Evolutionary conservation across 2,329 filamentous ascomycete genomes (phyloP), one percentile per base, ranked within the genome.

Genomic region (Cordyceps fumosorosea): DNA sequence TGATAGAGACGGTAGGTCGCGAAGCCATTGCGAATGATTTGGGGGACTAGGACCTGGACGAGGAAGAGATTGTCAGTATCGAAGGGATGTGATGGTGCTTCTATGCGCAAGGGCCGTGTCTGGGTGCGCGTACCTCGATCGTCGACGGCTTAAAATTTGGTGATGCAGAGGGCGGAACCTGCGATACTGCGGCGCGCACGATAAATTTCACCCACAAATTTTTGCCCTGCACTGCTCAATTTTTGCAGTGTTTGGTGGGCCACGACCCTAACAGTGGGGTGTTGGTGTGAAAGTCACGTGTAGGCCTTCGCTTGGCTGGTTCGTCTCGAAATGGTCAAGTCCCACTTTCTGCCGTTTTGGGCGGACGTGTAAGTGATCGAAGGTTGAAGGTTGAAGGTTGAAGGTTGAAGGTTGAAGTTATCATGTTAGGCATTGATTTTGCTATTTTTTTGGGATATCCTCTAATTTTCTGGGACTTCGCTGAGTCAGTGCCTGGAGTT

Each of bases 1-100:
- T 88, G 84, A 99, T 93, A 79, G 92, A 91, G 80, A 99, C 95
- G 78, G 93, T 97, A 81, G 95, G 95, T 84, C 95, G 88, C 80
- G 90, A 93, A 84, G 93, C 90, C 91, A 96, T 96, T 85, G 80
- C 85, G 78, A 78, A 71, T 50, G 22, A 69, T 71, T 72, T 16
- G 29, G 47, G 56, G 70, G 74, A 75, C 72, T 73, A 71, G 72
- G 69, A 74, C 72, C 72, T 74, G 65, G 55, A 51, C n/a, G 18
- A 24, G 40, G 20, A 44, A 52, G 32, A 5, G 7, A 57, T 40
- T 37, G 44, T 56, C 12, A 63, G 56, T 60, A 52, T 47, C 16
- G 10, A 53, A 37, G 24, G 58, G 24, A 37, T 26, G 32, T 42
- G 50, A n/a, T 34, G 34, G 11, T 57, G 45, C 7, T 16, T 24